Evolutionary conservation across 2,329 filamentous ascomycete genomes (phyloP), one percentile per base, ranked within the genome.

Genomic region (Thelonectria olida): DNA sequence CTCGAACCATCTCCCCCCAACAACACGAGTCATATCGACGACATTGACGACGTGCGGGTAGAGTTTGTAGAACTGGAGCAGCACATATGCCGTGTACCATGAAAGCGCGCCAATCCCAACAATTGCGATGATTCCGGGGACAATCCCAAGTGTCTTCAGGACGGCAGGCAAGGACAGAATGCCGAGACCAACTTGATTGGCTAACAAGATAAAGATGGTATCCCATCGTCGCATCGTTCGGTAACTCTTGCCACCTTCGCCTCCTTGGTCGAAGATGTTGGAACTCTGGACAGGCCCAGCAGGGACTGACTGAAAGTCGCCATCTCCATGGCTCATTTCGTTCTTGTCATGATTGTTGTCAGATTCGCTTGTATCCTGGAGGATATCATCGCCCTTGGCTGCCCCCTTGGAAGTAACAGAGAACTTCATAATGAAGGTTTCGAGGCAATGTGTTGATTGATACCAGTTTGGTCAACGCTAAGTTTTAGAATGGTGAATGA

Each of bases 21-120:
- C 63, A 79, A 85, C 69, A 81, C 82, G 70, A 84, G 84, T 83
- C 85, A 91, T 87, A 67, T 91, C 89, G 65, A 88, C 90, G 5
- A 91, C 87, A 74, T 91, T 89, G 62, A 88, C 86, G 59, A 90
- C 83, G 73, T 91, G 86, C 0, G 89, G 89, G 67, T 91, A 86
- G 52, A 86, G 84, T 62, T 90, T 77, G 73, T 89, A 91, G 74
- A 90, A 91, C 69, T 88, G 84, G 82, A 88, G 89, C 22, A 73
- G 63, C 27, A 67, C 67, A 12, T 74, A 67, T 12, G 89, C 73
- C 22, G 73, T 75, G 34, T 75, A 91, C 1, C 89, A 91, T 73
- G 91, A 91, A 2, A 90, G 78, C 2, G 90, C 88, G 36, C 89
- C 78, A 3, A 75, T 81, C 8, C 89, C 89, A 54, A 90, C 82